Conservation (phyloP, 1,284 basidiomycete species). For the Kwoniella shivajii region DNA sequence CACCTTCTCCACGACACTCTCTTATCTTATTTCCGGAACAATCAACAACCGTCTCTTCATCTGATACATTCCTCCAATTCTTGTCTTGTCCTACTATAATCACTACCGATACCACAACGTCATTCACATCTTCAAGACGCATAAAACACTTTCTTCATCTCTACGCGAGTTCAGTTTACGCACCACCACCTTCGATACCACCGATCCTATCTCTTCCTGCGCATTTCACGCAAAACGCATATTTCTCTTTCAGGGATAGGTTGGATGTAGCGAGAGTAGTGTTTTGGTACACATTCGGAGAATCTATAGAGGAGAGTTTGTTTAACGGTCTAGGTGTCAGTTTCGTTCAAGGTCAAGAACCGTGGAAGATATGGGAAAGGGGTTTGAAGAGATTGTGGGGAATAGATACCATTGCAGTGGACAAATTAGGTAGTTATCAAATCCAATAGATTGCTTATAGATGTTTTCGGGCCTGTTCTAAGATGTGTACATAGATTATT, state of each 20-base stretch:
- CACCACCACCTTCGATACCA: constrained; percentile 14
- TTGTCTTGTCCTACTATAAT: constrained; percentile 46
- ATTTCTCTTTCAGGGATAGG: background rate
- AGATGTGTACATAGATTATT: no score
- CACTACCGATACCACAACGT: constrained; percentile 7
- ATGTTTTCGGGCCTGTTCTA: no score
- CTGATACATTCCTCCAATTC: constrained; percentile 52
- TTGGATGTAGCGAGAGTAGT: constrained; percentile 31
- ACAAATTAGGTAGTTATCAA: background rate
- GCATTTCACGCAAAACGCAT: background rate
- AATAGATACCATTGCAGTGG: background rate
- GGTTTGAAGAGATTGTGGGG: constrained; percentile 21
- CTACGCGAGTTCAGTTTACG: constrained; percentile 15
- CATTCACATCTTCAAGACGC: background rate
- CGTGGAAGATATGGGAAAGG: constrained; percentile 59
- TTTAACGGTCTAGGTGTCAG: constrained; percentile 55
- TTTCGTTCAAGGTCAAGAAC: constrained; percentile 59
- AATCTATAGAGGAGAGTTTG: constrained; percentile 52
- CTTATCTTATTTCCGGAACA: constrained; percentile 48
- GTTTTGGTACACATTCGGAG: constrained; percentile 42
- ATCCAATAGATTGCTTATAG: no score
- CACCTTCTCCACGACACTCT: constrained; percentile 58
- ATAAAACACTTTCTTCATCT: constrained; percentile 23
- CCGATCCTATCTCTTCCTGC: background rate
- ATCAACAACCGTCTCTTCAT: constrained; percentile 51